Conservation (phyloP, 2,329 filamentous ascomycete species). For the Aspergillus amoenus region DNA sequence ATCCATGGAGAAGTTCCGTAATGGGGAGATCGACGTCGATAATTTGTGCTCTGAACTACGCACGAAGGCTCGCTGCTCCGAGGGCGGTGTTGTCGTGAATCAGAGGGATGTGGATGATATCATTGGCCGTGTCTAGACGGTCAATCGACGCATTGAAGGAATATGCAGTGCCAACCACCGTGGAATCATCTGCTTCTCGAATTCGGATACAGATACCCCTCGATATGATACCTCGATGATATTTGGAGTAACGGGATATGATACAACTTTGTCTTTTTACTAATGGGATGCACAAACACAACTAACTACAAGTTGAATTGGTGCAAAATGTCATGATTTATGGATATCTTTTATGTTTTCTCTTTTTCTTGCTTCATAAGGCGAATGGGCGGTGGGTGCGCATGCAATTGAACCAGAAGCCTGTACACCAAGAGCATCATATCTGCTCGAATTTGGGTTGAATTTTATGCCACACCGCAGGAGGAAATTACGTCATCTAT, state of each 20-base stretch:
- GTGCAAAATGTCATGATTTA: constrained; percentile 6
- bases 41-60: constrained; percentile 88
- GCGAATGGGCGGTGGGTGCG: constrained; percentile 10
- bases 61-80: constrained; percentile 91
- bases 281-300: background rate
- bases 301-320: background rate
- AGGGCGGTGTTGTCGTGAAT: constrained; percentile 83
- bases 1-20: constrained; percentile 81
- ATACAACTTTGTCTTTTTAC: constrained; percentile 1
- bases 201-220: constrained; percentile 25
- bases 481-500: background rate
- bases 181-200: constrained; percentile 3
- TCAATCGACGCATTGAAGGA: constrained; percentile 8
- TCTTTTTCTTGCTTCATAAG: background rate
- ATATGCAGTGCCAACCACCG: background rate
- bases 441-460: background rate
- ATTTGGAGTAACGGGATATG: constrained; percentile 14
- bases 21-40: constrained; percentile 90
- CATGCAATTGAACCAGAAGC: background rate
- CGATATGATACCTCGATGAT: constrained; percentile 18
- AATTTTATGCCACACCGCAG: background rate
- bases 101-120: constrained; percentile 84
- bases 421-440: constrained; percentile 2
- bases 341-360: background rate
- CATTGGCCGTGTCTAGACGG: constrained; percentile 48